These are phyloP conservation scores for Xylaria venustula DNA, from an alignment of 495 filamentous ascomycete species.

Conservation along the genomic window DNA sequence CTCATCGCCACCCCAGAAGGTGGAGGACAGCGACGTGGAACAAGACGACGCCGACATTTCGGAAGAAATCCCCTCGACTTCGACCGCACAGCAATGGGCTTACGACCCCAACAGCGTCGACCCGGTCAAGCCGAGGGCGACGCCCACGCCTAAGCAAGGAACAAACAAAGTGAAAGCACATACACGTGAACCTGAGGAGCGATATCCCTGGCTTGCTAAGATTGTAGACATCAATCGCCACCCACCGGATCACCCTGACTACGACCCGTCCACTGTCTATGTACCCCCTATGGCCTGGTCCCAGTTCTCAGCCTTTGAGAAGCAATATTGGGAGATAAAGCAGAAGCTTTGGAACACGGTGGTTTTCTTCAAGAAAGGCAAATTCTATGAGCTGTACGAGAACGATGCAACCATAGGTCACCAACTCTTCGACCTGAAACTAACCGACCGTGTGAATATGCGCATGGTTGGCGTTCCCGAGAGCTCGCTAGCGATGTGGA, in stretches of 20 bases:
- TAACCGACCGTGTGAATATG: constrained; percentile 99
- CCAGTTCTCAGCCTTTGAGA: constrained; percentile 90
- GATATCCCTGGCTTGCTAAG: constrained; percentile 88
- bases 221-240: constrained; percentile 80
- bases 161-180: constrained; percentile 73
- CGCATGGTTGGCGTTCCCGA: constrained; percentile 96
- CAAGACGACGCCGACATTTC: constrained; percentile 49
- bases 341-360: constrained; percentile 96
- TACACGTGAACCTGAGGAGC: constrained; percentile 71
- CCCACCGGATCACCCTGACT: constrained; percentile 77
- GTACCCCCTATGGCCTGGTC: constrained; percentile 75
- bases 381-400: constrained; percentile 98
- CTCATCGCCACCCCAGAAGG: constrained; percentile 40
- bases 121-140: constrained; percentile 52
- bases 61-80: constrained; percentile 53
- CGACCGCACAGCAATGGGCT: constrained; percentile 81
- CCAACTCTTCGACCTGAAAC: constrained; percentile 95
- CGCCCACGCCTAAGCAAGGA: constrained; percentile 42
- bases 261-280: constrained; percentile 87
- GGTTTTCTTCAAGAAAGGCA: constrained; percentile 99
- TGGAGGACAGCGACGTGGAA: constrained; percentile 18
- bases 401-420: constrained; percentile 97
- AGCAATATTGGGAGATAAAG: constrained; percentile 99
- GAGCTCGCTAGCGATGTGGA: constrained; percentile 86
- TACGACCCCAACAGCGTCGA: constrained; percentile 77